Evolutionary conservation across 352 stramenopile genomes (phyloP).

Genomic region (Phytophthora sp.): DNA sequence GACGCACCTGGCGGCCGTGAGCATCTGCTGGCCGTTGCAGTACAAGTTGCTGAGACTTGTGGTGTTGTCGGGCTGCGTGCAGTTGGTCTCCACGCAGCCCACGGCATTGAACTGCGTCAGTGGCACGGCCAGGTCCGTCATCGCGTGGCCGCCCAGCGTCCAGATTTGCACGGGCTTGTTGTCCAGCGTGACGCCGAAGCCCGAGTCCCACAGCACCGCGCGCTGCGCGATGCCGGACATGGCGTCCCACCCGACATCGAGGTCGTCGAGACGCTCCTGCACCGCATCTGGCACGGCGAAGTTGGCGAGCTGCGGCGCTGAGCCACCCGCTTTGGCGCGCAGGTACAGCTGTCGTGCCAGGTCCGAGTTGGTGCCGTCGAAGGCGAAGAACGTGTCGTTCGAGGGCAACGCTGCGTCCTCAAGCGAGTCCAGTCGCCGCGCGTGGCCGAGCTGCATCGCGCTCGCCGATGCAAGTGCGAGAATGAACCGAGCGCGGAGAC

Average conservation of each 20-base stretch:
- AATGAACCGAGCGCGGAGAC: conserved; percentile 4
- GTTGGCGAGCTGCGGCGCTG: background rate
- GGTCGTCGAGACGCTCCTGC: conserved; percentile 4
- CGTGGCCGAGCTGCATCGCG: background rate
- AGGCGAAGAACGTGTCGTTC: conserved; percentile 29
- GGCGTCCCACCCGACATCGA: conserved; percentile 16
- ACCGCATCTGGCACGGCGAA: conserved; percentile 7
- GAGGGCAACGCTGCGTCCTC: conserved; percentile 13
- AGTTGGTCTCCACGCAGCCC: conserved; percentile 20
- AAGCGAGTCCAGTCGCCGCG: background rate
- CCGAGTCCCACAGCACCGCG: conserved; percentile 36
- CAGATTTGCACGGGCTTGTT: conserved; percentile 31
- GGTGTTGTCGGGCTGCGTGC: conserved; percentile 11
- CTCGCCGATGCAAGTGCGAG: no score
- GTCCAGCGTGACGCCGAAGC: conserved; percentile 16
- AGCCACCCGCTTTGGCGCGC: conserved; percentile 13
- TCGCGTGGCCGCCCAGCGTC: conserved; percentile 14
- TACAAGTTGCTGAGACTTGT: conserved; percentile 15
- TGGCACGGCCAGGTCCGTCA: conserved; percentile 31
- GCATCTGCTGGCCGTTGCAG: conserved; percentile 35
- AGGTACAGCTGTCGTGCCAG: conserved; percentile 36
- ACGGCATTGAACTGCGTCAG: conserved; percentile 19
- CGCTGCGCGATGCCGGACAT: conserved; percentile 29
- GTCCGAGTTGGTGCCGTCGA: conserved; percentile 42
- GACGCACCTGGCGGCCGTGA: conserved; percentile 17